Conservation (phyloP, 148 eudicot genomes). For the Vaccinium corymbosum region DNA sequence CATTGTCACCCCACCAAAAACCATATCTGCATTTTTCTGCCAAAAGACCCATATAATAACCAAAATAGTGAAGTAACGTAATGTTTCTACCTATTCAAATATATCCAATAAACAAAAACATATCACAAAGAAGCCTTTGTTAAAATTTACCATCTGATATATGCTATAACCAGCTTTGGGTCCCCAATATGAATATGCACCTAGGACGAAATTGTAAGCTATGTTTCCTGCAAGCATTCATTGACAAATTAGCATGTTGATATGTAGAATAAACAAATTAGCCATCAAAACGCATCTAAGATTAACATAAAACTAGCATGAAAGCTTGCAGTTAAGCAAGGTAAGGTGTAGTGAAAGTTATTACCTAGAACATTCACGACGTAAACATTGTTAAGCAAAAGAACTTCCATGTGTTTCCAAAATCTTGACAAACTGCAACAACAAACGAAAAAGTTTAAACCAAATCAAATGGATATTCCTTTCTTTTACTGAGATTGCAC, state of each 20-base stretch:
- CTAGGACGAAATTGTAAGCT: slow-evolving; percentile 87
- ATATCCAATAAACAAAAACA: background rate
- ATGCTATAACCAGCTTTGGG: slow-evolving; percentile 95
- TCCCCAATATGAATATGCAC: slow-evolving; percentile 98
- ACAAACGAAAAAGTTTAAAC: slow-evolving; percentile 14
- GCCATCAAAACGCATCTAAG: background rate
- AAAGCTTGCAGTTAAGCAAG: background rate
- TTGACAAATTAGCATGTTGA: background rate
- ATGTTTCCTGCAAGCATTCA: slow-evolving; percentile 10
- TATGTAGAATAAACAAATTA: background rate
- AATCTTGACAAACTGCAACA: slow-evolving; percentile 47
- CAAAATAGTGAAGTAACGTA: background rate
- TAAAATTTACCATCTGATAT: slow-evolving; percentile 71
- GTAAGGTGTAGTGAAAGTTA: slow-evolving; percentile 15
- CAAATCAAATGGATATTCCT: slow-evolving; percentile 2
- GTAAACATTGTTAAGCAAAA: slow-evolving; percentile 60
- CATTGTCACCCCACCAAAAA: slow-evolving; percentile 80
- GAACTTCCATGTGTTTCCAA: slow-evolving; percentile 59
- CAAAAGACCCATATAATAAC: slow-evolving; percentile 13
- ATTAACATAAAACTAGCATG: background rate
- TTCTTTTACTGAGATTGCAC: background rate
- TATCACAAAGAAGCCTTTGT: background rate
- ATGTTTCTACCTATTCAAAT: background rate
- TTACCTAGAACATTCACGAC: slow-evolving; percentile 88
- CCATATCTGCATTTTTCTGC: slow-evolving; percentile 75